A percentile compares a stretch with the other conserved stretches of the same genome.
phyloP scores from a whole-genome alignment of 140 eudicot genomes.

The Flaveria floridana region DNA sequence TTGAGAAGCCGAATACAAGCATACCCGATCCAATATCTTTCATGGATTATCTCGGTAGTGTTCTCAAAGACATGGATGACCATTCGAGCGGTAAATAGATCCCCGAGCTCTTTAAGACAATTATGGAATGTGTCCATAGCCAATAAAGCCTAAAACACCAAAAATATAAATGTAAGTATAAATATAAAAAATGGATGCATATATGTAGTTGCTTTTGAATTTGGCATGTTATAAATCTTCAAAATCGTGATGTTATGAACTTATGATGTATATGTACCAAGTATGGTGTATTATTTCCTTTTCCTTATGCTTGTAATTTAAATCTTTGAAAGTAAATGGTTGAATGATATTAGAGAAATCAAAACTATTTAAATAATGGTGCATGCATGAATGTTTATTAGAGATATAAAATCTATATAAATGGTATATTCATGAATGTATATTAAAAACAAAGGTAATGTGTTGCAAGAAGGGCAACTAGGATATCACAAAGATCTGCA shows the following conservation, averaged over 20 bases:
- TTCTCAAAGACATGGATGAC: constrained; percentile 22
- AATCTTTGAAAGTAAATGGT: too few relatives aligned
- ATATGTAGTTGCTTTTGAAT: neutral
- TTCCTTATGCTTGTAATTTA: neutral
- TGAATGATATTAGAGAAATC: too few relatives aligned
- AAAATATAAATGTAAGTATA: neutral
- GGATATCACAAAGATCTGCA: too few relatives aligned
- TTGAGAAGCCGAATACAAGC: constrained; percentile 25
- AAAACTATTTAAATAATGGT: too few relatives aligned
- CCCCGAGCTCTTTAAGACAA: neutral
- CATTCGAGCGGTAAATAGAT: constrained; percentile 14
- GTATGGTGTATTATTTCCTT: neutral
- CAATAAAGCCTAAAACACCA: neutral
- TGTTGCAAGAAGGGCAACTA: too few relatives aligned
- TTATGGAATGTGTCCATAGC: neutral
- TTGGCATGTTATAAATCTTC: neutral
- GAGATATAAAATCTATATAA: too few relatives aligned
- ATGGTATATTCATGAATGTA: too few relatives aligned
- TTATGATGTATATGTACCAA: neutral
- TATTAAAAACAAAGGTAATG: too few relatives aligned
- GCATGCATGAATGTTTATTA: too few relatives aligned
- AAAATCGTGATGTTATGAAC: neutral
- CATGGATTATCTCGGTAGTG: neutral
- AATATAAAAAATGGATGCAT: neutral
- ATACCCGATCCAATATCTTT: constrained; percentile 28